These are phyloP conservation scores for Wallacemonas sp. DNA, from an alignment of 208 protist genomes.

Conservation along the genomic window DNA sequence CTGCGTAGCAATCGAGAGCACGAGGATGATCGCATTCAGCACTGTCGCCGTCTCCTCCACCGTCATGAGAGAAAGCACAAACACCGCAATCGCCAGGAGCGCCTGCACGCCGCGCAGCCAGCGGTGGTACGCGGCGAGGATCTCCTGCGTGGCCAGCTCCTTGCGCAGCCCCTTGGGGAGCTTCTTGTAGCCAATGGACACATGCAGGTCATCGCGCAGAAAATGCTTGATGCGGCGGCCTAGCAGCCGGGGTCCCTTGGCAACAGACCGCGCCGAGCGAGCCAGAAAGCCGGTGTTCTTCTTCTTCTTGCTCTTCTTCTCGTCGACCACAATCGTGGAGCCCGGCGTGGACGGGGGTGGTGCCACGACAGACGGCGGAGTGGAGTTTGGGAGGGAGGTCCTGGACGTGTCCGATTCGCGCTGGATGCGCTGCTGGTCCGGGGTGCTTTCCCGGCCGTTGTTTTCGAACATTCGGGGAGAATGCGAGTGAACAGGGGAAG, in stretches of 20 bases:
- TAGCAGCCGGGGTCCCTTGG: constrained; percentile 58
- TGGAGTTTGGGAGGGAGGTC: background rate
- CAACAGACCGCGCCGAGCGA: constrained; percentile 34
- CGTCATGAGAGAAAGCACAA: constrained; percentile 54
- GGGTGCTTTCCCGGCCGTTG: background rate
- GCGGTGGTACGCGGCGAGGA: constrained; percentile 64
- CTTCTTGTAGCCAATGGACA: constrained; percentile 55
- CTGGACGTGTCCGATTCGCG: background rate
- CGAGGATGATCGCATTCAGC: constrained; percentile 68
- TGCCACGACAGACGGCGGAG: background rate
- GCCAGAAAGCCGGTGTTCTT: constrained; percentile 10
- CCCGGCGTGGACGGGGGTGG: background rate
- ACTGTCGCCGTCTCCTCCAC: constrained; percentile 27
- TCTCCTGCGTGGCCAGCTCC: constrained; percentile 55
- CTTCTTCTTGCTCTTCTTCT: constrained; percentile 14
- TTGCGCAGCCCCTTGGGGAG: constrained; percentile 45
- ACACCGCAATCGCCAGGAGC: constrained; percentile 57
- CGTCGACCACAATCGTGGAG: background rate
- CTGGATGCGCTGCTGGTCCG: background rate
- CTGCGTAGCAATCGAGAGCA: constrained; percentile 40
- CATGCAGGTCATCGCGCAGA: constrained; percentile 63
- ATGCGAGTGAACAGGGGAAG: background rate
- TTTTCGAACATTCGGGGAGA: background rate
- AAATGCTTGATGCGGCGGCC: constrained; percentile 70
- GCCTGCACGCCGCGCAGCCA: constrained; percentile 76